Evolutionary conservation across 352 stramenopile species (phyloP), one percentile per base, ranked within the genome.

Genomic region (Vaucheria bursata): DNA sequence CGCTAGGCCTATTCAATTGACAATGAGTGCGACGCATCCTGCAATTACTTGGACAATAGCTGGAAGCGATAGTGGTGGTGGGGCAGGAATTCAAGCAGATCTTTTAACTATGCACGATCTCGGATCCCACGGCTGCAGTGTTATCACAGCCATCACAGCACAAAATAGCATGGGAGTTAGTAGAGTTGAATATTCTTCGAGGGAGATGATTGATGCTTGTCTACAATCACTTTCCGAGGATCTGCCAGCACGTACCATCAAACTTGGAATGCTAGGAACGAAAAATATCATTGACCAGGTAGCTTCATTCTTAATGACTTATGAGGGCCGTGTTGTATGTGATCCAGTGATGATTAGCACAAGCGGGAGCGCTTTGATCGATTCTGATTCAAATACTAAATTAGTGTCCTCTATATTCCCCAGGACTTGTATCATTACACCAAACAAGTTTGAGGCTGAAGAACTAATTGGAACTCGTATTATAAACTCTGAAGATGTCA

Each of bases 311-410:
- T 73, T 85, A 32, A 52, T 72, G 5, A 38, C 45, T 18, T 84
- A 73, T 18, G 31, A 73, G 40, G 75, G 78, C 8, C 70, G 68
- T 5, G 81, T 97, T 1, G 89, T 97, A n/a, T 86, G 96, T 5
- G 93, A 97, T 85, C 92, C 93, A 0, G 92, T 97, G 34, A 96
- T 97, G 91, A 91, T 97, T 71, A 91, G 90, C 0, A 95, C 91
- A 7, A 95, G 88, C 81, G 78, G 37, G 35, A 75, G 70, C 37
- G 2, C 87, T 31, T 83, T 97, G 7, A 85, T 97, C 49, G 85
- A 94, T 45, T 87, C 90, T 7, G 86, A 86, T 0, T 91, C 91
- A 8, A 84, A 92, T 50, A 70, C 81, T 6, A 85, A 85, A 36
- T 87, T 97, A 40, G 87, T 92, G 70, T 45, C 85, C 53, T 73